Evolutionary conservation across 352 stramenopile species (phyloP), one percentile per base, ranked within the genome.

Genomic region (Phytopythium vexans): DNA sequence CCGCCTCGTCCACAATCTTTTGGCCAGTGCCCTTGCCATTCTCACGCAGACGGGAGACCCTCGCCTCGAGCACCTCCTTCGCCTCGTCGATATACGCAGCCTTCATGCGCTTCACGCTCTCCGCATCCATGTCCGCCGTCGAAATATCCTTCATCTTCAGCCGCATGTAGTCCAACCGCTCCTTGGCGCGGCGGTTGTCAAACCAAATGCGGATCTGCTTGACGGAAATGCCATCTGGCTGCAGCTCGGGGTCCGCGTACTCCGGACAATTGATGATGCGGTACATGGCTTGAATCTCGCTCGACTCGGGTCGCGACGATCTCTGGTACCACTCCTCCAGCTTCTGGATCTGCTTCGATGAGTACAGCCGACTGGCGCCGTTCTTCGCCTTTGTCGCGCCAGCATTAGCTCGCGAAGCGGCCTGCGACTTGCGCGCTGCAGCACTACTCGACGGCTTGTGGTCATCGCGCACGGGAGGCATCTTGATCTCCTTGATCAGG

Each of bases 121-220:
- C 84, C 1, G 72, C 76, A 50, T 94, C 84, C 76, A 94, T 89
- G 21, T 88, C 77, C 4, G 82, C 75, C 8, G 80, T 92, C 33
- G 83, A 90, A 50, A 92, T 85, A 33, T 92, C 78, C 56, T 94
- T 94, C 84, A 94, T 94, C 67, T 94, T 92, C 39, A 94, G 47
- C 35, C 84, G 82, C 84, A 94, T 94, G 66, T 94, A 94, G 52
- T 94, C 84, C 11, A 94, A 56, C 3, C 82, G 77, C 48, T 94
- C 84, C 47, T 94, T 94, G 2, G 84, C 84, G 14, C 84, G 79
- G 2, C 84, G 78, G 52, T 94, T 94, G 54, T 94, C 84, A 61
- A 94, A 94, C 84, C 82, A 92, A 54, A 94, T 92, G 41, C 82
- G 84, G 21, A 92, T 94, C 56, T 92, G 84, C 59, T 94, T 94